Evolutionary conservation across 2,329 filamentous ascomycete species (phyloP), one percentile per base, ranked within the genome.

Genomic region (Diaporthe australafricana): DNA sequence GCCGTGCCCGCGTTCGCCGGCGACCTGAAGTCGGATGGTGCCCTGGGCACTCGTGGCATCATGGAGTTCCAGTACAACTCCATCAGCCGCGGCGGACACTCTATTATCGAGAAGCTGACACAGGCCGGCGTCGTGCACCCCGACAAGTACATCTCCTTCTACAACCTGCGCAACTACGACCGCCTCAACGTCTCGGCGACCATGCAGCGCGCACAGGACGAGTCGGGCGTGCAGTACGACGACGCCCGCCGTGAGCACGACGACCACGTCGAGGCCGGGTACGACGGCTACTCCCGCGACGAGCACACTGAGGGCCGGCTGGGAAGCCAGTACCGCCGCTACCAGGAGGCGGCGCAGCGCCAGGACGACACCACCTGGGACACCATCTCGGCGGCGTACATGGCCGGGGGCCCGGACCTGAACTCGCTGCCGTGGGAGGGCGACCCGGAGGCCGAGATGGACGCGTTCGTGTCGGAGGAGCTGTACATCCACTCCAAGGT

Each of bases 401-500:
- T 97, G 94, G 88, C 93, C 38, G 87, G 88, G 69, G 94, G 94
- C 0, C 87, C 89, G 50, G 91, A 93, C 72, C 90, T 98, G 72
- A 87, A 89, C 57, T 76, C 81, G 25, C 80, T 88, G 3, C 86
- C 87, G 0, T 98, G 94, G 93, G 92, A 95, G 25, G 93, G 93
- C n/a, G 85, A 92, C 11, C 84, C 90, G 0, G 89, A 96, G 76
- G 88, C 89, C 2, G 96, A 98, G 81, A 92, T 95, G 72, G 88
- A 92, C 69, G 94, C 97, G 78, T 97, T 96, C 86, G 92, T 98
- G 72, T 95, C 98, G 79, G 96, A 99, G 80, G 96, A 99, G 81
- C 88, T 98, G 4, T 99, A 99, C 80, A 92, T 98, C 63, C 96
- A 99, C 81, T 93, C 91, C 45, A 99, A 98, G 84, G 87, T 98